These are phyloP conservation scores for Pichia norvegensis DNA, from an alignment of 1,139 yeast genomes.

Conservation along the genomic window DNA sequence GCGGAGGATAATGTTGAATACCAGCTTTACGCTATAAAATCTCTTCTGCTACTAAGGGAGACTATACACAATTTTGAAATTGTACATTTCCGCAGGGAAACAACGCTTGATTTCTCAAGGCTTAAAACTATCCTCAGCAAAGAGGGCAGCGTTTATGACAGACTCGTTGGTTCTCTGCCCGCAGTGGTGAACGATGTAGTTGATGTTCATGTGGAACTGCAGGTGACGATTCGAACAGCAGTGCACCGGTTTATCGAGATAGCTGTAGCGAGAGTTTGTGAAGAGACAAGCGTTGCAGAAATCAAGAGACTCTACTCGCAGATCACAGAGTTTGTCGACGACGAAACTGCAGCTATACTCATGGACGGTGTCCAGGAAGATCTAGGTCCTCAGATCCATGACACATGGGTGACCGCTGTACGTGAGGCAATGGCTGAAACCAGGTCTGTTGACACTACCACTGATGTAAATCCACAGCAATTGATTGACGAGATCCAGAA, in stretches of 20 bases:
- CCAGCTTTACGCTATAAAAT: conserved; percentile 61
- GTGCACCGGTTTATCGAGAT: conserved; percentile 54
- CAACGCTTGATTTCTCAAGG: conserved; percentile 75
- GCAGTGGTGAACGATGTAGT: conserved; percentile 77
- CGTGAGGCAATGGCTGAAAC: conserved; percentile 26
- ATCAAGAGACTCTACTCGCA: conserved; percentile 26
- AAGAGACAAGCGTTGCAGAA: not conserved
- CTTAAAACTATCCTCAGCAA: conserved; percentile 21
- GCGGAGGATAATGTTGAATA: conserved; percentile 49
- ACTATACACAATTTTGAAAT: conserved; percentile 77
- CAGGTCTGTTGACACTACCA: conserved; percentile 7
- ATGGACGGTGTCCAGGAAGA: conserved; percentile 56
- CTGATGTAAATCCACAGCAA: conserved; percentile 8
- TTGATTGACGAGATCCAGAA: conserved; percentile 4
- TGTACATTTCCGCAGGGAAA: conserved; percentile 64
- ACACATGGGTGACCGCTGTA: conserved; percentile 41
- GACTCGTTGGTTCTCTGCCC: conserved; percentile 69
- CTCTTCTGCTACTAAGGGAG: conserved; percentile 59
- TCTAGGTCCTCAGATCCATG: conserved; percentile 39
- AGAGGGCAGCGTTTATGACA: conserved; percentile 35
- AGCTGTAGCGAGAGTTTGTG: conserved; percentile 40
- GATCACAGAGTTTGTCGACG: conserved; percentile 37
- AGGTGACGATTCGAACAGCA: conserved; percentile 60
- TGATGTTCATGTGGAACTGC: conserved; percentile 76
- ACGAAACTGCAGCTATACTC: conserved; percentile 39